Evolutionary conservation across 495 filamentous ascomycete genomes (phyloP).

Genomic region (Lichina pygmaea): DNA sequence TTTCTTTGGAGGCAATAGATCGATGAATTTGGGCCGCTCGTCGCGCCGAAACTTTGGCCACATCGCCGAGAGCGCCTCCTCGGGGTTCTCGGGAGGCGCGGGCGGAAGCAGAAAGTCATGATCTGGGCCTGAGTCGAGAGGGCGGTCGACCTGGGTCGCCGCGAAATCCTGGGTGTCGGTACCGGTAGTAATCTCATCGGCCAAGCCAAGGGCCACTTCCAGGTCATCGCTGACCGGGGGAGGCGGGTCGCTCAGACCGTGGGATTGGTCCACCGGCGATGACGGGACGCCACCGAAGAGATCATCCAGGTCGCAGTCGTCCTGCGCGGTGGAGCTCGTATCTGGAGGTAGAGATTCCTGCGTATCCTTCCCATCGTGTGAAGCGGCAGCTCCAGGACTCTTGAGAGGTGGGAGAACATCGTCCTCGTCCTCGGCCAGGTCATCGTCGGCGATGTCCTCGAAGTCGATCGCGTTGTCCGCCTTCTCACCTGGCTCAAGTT

Average conservation of each 20-base stretch:
- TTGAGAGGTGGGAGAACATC: background rate
- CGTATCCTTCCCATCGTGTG: background rate
- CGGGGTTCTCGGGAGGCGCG: constrained; percentile 30
- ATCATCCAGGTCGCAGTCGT: constrained; percentile 15
- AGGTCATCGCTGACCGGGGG: constrained; percentile 1
- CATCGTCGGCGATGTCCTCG: constrained; percentile 57
- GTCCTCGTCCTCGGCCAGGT: constrained; percentile 40
- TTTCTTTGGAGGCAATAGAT: constrained; percentile 46
- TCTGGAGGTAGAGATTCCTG: background rate
- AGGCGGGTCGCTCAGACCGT: constrained; percentile 11
- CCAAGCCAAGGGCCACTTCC: constrained; percentile 1
- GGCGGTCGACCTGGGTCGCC: background rate
- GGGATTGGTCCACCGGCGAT: constrained; percentile 13
- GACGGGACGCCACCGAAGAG: constrained; percentile 15
- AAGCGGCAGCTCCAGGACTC: too few relatives aligned
- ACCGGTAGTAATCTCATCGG: background rate
- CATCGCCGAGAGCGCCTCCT: constrained; percentile 38
- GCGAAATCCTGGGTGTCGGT: constrained; percentile 8
- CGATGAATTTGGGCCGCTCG: constrained; percentile 36
- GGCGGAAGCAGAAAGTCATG: constrained; percentile 15
- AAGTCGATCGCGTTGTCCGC: constrained; percentile 66
- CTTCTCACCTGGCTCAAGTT: constrained; percentile 37
- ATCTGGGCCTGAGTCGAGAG: constrained; percentile 7
- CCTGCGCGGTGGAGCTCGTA: background rate
- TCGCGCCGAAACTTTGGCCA: constrained; percentile 46